These are phyloP conservation scores for Solanum paucissectum DNA, from an alignment of 257 asterid genomes.

Conservation along the genomic window DNA sequence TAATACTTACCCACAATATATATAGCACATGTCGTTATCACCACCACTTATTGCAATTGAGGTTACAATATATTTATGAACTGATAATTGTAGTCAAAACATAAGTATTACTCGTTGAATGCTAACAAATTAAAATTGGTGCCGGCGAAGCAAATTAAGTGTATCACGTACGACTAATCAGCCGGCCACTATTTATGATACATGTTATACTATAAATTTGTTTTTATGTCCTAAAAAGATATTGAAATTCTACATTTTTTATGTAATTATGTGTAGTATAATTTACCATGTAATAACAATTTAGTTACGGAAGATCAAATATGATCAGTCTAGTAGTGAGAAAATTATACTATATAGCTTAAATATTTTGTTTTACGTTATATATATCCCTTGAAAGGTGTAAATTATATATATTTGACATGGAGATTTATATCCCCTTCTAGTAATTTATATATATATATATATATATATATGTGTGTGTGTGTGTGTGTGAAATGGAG, in stretches of 20 bases:
- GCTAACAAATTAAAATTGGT: background rate
- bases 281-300: background rate
- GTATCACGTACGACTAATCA: background rate
- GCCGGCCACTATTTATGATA: background rate
- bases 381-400: background rate
- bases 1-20: background rate
- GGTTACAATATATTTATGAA: background rate
- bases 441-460: too few relatives aligned
- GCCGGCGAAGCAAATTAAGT: background rate
- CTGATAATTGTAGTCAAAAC: background rate
- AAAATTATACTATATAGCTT: background rate
- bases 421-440: too few relatives aligned
- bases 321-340: background rate
- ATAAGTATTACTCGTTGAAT: background rate
- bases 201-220: background rate
- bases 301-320: background rate
- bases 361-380: background rate
- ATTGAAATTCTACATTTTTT: background rate
- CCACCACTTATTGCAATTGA: background rate
- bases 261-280: background rate
- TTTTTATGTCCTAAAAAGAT: background rate
- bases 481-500: too few relatives aligned
- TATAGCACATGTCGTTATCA: background rate
- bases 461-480: too few relatives aligned
- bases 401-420: too few relatives aligned